These are phyloP conservation scores for Thielaviopsis musarum DNA, from an alignment of 2,329 filamentous ascomycete species.

Conservation along the genomic window DNA sequence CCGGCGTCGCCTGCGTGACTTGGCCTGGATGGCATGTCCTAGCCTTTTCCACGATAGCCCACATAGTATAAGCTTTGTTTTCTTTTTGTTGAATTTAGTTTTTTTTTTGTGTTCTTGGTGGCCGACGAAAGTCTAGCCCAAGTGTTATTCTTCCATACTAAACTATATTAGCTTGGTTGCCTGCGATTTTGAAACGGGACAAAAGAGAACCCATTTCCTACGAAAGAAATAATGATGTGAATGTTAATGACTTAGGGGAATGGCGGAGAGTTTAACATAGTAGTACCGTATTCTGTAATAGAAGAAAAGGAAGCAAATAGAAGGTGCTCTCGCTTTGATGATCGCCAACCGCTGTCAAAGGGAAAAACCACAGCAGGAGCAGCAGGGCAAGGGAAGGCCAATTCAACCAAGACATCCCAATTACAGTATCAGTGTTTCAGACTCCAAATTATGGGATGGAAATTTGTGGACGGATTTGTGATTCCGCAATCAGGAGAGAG, in stretches of 20 bases:
- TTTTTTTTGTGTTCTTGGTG: too few species aligned
- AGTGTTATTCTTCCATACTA: not conserved
- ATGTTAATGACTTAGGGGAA: not conserved
- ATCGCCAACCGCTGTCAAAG: not conserved
- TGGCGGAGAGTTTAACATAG: not conserved
- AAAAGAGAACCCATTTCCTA: not conserved
- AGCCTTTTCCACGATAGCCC: not conserved
- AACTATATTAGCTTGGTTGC: too few species aligned
- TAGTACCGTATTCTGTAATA: not conserved
- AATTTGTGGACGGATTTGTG: not conserved
- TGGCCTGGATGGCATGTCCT: not conserved
- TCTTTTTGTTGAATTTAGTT: not conserved
- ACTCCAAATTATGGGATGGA: not conserved
- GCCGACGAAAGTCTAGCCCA: not conserved
- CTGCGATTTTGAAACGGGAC: not conserved
- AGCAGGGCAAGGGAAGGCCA: not conserved
- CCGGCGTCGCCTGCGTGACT: not conserved
- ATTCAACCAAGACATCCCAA: not conserved
- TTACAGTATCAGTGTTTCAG: not conserved
- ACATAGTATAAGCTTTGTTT: not conserved
- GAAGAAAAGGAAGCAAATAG: not conserved
- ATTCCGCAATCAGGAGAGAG: not conserved
- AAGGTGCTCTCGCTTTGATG: not conserved
- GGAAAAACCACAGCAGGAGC: not conserved
- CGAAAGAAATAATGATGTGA: not conserved